Base-by-base conservation (phyloP, 257 asterid species). In the Ilex aquifolium region DNA sequence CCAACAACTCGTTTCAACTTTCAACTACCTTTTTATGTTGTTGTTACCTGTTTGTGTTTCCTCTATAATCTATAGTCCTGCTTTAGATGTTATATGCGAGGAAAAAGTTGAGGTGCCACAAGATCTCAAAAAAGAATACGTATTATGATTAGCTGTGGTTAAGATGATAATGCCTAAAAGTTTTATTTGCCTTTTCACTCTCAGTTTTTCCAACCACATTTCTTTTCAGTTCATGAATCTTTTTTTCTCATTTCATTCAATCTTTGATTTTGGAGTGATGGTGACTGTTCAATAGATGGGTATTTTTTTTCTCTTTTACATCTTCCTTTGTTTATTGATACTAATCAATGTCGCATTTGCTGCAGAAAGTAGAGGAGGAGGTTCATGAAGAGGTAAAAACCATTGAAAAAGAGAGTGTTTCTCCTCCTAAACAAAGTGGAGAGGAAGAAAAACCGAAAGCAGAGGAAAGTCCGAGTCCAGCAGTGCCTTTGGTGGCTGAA, bases 301-400 rank as follows among this genome's bases (percentile, higher is more conserved):
- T 49, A 4, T 3, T 12, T 11, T 2, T 2, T 21, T 21, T 21
- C 13, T 11, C 3, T 31, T 52, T 30, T 3, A 56, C 21, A 21
- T 32, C 62, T 11, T 13, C 39, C 8, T 51, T 42, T 31, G 57
- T 31, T 6, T 31, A 46, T 21, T 21, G 27, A 21, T 27, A n/a
- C 56, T 32, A 53, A 53, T 39, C 10, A 49, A 49, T 49, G 6
- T 11, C 17, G 21, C 6, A 21, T 42, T 57, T n/a, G 29, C 10
- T 48, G 30, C 56, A 66, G 49, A 57, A 57, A 57, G 29, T 13
- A 10, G 42, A 66, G 12, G 56, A 31, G 44, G 53, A 31, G 44
- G 59, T 15, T 44, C 44, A 11, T 44, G 65, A 70, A 50, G 69
- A 62, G 54, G 68, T 61, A 60, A 67, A 52, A 42, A 60, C 11